Conservation (phyloP, 2,329 filamentous ascomycete genomes). For the Penicillium sp. region DNA sequence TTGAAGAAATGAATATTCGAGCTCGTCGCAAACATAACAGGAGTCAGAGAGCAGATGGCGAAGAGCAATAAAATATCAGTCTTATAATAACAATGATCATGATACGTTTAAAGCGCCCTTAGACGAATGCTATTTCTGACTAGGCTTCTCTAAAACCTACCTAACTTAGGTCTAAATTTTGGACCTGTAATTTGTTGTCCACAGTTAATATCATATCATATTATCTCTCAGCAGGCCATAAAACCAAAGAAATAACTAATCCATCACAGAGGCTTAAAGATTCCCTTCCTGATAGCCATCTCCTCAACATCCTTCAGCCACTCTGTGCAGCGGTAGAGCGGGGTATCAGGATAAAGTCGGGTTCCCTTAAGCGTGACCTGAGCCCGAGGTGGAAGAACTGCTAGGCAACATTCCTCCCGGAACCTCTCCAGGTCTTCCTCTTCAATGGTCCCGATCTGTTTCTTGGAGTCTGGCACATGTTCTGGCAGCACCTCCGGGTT, state of each 20-base stretch:
- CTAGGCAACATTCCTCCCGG: slow-evolving; percentile 13
- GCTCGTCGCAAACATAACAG: no score
- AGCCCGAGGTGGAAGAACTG: slow-evolving; percentile 10
- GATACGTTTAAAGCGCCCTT: no score
- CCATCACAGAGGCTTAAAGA: slow-evolving; percentile 9
- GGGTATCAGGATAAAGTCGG: slow-evolving; percentile 12
- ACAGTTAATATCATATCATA: neutral
- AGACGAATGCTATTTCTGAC: no score
- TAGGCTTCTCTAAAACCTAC: no score
- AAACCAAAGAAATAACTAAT: neutral
- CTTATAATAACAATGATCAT: no score
- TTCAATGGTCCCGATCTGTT: slow-evolving; percentile 15
- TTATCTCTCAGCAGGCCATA: no score
- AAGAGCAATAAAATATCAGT: no score
- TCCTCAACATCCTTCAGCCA: slow-evolving; percentile 19
- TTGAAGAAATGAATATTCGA: no score
- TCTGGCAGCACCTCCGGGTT: slow-evolving; percentile 10
- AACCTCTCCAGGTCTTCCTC: slow-evolving; percentile 12
- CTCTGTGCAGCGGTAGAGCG: slow-evolving; percentile 16
- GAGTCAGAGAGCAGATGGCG: no score
- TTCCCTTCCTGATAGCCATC: slow-evolving; percentile 16
- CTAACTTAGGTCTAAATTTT: no score
- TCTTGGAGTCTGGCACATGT: slow-evolving; percentile 12
- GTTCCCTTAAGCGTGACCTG: slow-evolving; percentile 13
- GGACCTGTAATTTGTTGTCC: no score